Evolutionary conservation across 2,329 filamentous ascomycete species (phyloP).

Genomic region (Eutypa lata): DNA sequence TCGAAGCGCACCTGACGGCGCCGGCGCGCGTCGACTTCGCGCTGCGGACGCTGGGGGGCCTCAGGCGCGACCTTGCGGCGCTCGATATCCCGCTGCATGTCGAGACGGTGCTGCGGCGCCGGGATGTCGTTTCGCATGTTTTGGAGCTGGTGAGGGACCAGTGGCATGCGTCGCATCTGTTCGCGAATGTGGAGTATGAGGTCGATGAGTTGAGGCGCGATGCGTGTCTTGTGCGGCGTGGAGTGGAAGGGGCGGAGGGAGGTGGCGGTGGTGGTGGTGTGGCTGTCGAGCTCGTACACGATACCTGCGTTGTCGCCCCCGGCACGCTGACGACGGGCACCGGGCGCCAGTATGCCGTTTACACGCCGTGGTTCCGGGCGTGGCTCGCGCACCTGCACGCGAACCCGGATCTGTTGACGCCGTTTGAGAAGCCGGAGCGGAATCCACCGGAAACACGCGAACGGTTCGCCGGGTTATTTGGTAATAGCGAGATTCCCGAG

Average conservation of each 20-base stretch:
- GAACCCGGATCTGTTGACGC: conserved; percentile 64
- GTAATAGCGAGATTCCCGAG: conserved; percentile 54
- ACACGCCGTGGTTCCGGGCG: conserved; percentile 74
- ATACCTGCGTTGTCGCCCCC: conserved; percentile 79
- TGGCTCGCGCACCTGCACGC: conserved; percentile 74
- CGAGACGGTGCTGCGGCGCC: conserved; percentile 67
- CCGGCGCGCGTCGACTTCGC: conserved; percentile 77
- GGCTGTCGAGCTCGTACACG: conserved; percentile 69
- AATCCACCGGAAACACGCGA: conserved; percentile 50
- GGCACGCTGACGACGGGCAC: conserved; percentile 63
- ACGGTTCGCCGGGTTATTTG: conserved; percentile 43
- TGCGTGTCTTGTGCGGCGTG: conserved; percentile 60
- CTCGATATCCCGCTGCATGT: conserved; percentile 77
- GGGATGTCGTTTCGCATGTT: conserved; percentile 57
- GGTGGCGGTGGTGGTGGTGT: conserved; percentile 44
- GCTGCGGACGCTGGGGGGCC: conserved; percentile 63
- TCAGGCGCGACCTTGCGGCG: conserved; percentile 64
- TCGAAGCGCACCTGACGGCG: conserved; percentile 73
- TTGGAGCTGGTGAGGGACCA: conserved; percentile 58
- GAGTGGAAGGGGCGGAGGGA: no score
- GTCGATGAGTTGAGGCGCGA: conserved; percentile 85
- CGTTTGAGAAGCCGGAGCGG: conserved; percentile 52
- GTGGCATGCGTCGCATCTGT: conserved; percentile 75
- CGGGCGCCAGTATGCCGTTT: conserved; percentile 81
- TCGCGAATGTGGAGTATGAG: conserved; percentile 85